phyloP scores from a whole-genome alignment of 257 asterid genomes.

The Verbena officinalis region DNA sequence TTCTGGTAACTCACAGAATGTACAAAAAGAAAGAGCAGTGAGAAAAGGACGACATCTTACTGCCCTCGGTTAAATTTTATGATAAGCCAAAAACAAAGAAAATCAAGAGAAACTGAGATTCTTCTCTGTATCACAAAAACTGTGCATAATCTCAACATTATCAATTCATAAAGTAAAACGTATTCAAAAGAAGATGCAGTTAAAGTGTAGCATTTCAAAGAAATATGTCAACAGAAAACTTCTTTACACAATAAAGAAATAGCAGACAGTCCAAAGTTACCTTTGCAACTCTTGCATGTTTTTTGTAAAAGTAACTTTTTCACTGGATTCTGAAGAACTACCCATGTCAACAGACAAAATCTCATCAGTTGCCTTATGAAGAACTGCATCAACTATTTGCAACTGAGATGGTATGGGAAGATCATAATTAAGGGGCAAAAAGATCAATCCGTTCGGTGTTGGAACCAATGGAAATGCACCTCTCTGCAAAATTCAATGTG shows the following conservation, averaged over 20 bases:
- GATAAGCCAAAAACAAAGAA: neutral
- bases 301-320: conserved; percentile 54
- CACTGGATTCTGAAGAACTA: conserved; percentile 49
- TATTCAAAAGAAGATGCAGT: conserved; percentile 2
- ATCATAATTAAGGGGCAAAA: conserved; percentile 75
- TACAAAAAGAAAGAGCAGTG: neutral
- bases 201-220: conserved; percentile 17
- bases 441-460: conserved; percentile 76
- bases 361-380: conserved; percentile 98
- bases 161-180: conserved; percentile 7
- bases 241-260: neutral
- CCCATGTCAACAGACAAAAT: conserved; percentile 76
- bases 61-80: neutral
- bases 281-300: conserved; percentile 81
- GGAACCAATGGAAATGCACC: conserved; percentile 89
- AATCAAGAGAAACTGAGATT: neutral
- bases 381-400: conserved; percentile 74
- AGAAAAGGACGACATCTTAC: neutral
- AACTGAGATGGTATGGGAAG: conserved; percentile 75
- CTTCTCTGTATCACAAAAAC: neutral
- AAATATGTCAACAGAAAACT: neutral
- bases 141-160: conserved; percentile 5
- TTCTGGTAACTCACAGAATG: conserved; percentile 4
- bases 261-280: conserved; percentile 37
- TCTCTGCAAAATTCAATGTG: conserved; percentile 64